Conservation (phyloP, 1,284 basidiomycete genomes). For the Blastosporella zonata region DNA sequence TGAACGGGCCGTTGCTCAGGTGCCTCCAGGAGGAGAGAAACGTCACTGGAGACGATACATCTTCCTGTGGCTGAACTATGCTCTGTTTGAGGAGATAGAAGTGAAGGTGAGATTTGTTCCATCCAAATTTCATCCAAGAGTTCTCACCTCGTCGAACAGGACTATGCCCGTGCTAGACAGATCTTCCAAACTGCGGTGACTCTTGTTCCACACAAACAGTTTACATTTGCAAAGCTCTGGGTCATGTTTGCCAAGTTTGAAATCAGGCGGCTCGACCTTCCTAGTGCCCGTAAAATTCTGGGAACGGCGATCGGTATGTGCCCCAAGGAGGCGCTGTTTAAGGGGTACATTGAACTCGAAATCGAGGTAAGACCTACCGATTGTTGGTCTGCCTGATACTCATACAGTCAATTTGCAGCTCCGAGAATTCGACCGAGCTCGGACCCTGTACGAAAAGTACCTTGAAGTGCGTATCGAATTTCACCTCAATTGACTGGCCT, state of each 20-base stretch:
- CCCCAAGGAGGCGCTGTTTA: constrained; percentile 92
- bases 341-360: constrained; percentile 92
- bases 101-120: constrained; percentile 57
- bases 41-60: constrained; percentile 96
- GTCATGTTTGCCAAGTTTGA: constrained; percentile 91
- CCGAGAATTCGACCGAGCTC: constrained; percentile 94
- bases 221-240: constrained; percentile 98
- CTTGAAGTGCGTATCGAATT: constrained; percentile 60
- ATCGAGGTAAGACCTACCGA: constrained; percentile 59
- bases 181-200: constrained; percentile 90
- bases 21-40: constrained; percentile 88
- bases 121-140: not conserved
- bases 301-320: constrained; percentile 94
- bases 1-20: constrained; percentile 94
- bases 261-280: constrained; percentile 79
- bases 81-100: constrained; percentile 96
- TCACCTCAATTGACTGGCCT: not conserved
- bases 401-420: constrained; percentile 41
- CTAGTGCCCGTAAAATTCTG: constrained; percentile 85
- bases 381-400: not conserved
- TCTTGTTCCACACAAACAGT: constrained; percentile 92
- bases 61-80: constrained; percentile 96
- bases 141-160: constrained; percentile 41
- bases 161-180: constrained; percentile 81
- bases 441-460: constrained; percentile 93